Base-by-base conservation (phyloP, 345 rosid genomes). In the Ceriops decandra region DNA sequence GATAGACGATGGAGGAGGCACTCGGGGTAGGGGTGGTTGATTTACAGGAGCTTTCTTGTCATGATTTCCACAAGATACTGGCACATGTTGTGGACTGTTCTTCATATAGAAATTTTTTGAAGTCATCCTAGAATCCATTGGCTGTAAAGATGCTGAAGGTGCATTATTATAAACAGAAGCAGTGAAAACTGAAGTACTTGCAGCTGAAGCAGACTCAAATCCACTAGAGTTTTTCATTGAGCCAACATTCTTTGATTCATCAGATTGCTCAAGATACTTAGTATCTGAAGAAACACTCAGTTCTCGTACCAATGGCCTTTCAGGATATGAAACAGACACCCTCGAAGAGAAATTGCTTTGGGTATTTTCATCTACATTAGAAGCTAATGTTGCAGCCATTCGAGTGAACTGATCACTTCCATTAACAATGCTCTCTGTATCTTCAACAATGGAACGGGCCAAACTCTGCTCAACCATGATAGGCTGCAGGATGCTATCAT, bases 21-120 rank as follows among this genome's bases (percentile, higher is more conserved):
- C 82, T 33, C 89, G 89, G 73, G 99, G 96, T 79, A 95, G 82
- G 73, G 99, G 96, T 65, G 98, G 99, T 74, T 90, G 97, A 79
- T 80, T 86, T 47, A 81, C 76, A 71, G 81, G 62, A 74, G 70
- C 63, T 78, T 87, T 89, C 69, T 81, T 90, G 59, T 91, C 96
- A 76, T 95, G 88, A 59, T 73, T 70, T 78, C 96, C 95, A 66
- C 90, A 88, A 66, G 85, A 77, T 64, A 84, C 88, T 65, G 77
- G 75, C 28, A 69, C 68, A 81, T 81, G 84, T 68, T 86, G 98
- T 13, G 84, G 86, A 70, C 83, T 82, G 72, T 79, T 85, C 75
- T 89, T 95, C 24, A 74, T 66, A 78, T 85, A 91, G 67, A 86
- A 82, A 67, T 84, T 86, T 65, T 89, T 90, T 13, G 80, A 73